Conservation (phyloP, 2,329 filamentous ascomycete species). For the Hymenoscyphus albidus region DNA sequence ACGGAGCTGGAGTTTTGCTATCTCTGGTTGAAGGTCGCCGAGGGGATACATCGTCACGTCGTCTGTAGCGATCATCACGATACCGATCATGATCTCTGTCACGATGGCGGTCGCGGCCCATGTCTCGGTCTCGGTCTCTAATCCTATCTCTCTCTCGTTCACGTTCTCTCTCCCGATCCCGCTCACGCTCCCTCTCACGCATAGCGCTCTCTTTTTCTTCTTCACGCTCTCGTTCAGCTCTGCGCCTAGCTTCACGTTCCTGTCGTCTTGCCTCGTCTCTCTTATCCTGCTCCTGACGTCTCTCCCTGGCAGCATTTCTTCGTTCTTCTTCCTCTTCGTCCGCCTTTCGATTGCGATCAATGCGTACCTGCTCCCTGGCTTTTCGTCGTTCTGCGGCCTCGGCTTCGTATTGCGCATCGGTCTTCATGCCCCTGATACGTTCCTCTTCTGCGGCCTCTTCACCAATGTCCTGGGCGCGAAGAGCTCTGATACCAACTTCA, state of each 20-base stretch:
- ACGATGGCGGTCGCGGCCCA: constrained; percentile 37
- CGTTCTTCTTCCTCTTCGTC: constrained; percentile 44
- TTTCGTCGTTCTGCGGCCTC: constrained; percentile 59
- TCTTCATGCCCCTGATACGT: constrained; percentile 61
- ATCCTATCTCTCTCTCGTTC: constrained; percentile 25
- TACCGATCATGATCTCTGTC: constrained; percentile 21
- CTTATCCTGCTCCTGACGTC: constrained; percentile 29
- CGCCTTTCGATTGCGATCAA: constrained; percentile 40
- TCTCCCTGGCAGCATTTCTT: constrained; percentile 35
- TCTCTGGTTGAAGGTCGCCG: constrained; percentile 20
- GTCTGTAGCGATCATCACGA: constrained; percentile 28
- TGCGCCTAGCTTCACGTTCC: constrained; percentile 26
- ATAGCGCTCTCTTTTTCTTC: constrained; percentile 17
- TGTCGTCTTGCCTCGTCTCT: constrained; percentile 15
- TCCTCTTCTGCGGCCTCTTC: constrained; percentile 65
- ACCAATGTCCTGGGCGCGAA: constrained; percentile 65
- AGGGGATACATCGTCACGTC: constrained; percentile 24
- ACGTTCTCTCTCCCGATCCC: constrained; percentile 38
- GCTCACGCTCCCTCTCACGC: constrained; percentile 25
- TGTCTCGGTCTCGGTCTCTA: constrained; percentile 32
- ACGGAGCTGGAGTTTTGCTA: constrained; percentile 13
- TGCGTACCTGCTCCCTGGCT: constrained; percentile 56
- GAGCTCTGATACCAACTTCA: constrained; percentile 64
- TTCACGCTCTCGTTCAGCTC: constrained; percentile 22
- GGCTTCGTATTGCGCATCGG: constrained; percentile 67